Evolutionary conservation across 805 yeast genomes (phyloP).

Genomic region (Pichia heedii): DNA sequence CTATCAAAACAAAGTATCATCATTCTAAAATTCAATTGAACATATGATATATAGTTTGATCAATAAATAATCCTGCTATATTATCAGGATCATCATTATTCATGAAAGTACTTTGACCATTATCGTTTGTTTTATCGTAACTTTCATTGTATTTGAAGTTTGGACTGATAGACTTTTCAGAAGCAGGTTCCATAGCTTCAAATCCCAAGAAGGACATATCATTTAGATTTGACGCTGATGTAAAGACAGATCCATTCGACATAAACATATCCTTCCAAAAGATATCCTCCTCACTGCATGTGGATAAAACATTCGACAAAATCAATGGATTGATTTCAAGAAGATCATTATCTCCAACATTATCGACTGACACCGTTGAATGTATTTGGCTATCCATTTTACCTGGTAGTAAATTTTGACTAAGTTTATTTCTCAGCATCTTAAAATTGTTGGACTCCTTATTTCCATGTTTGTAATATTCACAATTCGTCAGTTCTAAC

Average conservation of each 20-base stretch:
- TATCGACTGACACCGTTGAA: background rate
- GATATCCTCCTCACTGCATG: conserved; percentile 3
- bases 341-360: background rate
- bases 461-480: background rate
- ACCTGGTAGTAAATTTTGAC: background rate
- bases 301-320: background rate
- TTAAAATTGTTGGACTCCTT: conserved; percentile 1
- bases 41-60: conserved; percentile 12
- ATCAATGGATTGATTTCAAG: background rate
- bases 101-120: no score
- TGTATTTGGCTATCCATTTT: background rate
- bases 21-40: conserved; percentile 5
- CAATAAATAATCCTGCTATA: conserved; percentile 9
- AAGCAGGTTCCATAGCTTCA: no score
- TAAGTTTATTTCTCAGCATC: background rate
- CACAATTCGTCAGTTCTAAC: conserved; percentile 6
- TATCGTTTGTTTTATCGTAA: no score
- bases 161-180: background rate
- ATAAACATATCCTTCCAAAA: conserved; percentile 7
- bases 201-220: no score
- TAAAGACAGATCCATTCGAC: no score
- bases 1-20: no score
- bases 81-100: background rate
- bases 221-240: no score
- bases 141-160: no score